Evolutionary conservation across 1,284 basidiomycete genomes (phyloP).

Genomic region (Austroboletus novae-zelandiae): DNA sequence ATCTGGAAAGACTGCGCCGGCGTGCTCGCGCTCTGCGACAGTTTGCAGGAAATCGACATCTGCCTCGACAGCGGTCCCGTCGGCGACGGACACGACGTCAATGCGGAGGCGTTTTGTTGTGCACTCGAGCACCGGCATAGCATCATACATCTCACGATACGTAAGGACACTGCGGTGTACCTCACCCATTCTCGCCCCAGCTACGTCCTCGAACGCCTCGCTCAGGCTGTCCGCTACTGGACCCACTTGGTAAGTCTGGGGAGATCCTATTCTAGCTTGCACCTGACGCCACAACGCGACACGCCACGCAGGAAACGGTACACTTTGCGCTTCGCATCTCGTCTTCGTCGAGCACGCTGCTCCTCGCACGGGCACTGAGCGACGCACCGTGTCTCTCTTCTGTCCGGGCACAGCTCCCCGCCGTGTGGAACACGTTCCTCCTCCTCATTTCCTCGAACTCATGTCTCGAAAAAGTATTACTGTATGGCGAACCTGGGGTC

Average conservation of each 20-base stretch:
- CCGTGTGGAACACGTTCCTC: conserved; percentile 48
- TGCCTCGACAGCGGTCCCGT: conserved; percentile 38
- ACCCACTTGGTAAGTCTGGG: conserved; percentile 38
- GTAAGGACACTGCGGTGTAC: conserved; percentile 48
- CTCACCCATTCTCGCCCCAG: conserved; percentile 47
- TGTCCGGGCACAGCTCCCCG: conserved; percentile 45
- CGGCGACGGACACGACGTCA: conserved; percentile 15
- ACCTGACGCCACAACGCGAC: conserved; percentile 1
- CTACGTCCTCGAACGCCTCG: conserved; percentile 43
- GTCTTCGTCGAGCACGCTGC: conserved; percentile 12
- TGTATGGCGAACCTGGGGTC: conserved; percentile 30
- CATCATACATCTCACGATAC: conserved; percentile 44
- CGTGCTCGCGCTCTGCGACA: conserved; percentile 33
- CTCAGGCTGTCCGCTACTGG: conserved; percentile 44
- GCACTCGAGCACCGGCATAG: conserved; percentile 38
- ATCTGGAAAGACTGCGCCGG: conserved; percentile 27
- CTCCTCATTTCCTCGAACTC: conserved; percentile 44
- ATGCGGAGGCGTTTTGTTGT: conserved; percentile 40
- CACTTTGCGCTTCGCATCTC: conserved; percentile 23
- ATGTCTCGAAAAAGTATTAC: conserved; percentile 40
- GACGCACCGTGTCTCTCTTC: conserved; percentile 36
- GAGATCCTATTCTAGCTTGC: background rate
- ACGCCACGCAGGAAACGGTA: conserved; percentile 21
- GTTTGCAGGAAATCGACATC: conserved; percentile 42
- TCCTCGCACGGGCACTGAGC: conserved; percentile 35